phyloP scores from a whole-genome alignment of 306 rosid genomes.

The Quillaja saponaria region DNA sequence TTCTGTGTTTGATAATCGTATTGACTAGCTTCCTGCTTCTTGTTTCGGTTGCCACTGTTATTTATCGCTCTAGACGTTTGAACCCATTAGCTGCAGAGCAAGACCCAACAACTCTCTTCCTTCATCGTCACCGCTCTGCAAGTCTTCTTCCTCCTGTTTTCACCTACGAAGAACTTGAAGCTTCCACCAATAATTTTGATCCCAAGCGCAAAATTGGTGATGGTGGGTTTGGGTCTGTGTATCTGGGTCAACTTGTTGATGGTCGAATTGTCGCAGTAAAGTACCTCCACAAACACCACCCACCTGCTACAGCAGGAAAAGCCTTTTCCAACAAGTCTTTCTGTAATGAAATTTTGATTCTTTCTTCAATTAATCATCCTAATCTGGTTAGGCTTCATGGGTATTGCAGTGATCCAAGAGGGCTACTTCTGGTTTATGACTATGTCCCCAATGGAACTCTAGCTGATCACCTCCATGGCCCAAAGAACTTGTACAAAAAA shows the following conservation, averaged over 20 bases:
- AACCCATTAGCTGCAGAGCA: constrained; percentile 43
- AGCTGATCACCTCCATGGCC: constrained; percentile 80
- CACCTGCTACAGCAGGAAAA: constrained; percentile 32
- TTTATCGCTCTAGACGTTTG: constrained; percentile 47
- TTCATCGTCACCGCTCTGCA: constrained; percentile 66
- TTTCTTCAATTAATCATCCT: constrained; percentile 78
- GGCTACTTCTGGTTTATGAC: constrained; percentile 72
- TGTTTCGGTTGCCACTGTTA: constrained; percentile 9
- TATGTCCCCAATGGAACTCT: constrained; percentile 90
- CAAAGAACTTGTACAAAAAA: constrained; percentile 39
- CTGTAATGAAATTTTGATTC: constrained; percentile 91
- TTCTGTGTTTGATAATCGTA: constrained; percentile 39
- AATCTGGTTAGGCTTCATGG: constrained; percentile 94
- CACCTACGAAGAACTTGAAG: constrained; percentile 72
- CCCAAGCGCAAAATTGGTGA: constrained; percentile 85
- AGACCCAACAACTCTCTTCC: constrained; percentile 73
- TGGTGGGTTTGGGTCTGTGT: constrained; percentile 95
- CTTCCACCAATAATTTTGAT: constrained; percentile 74
- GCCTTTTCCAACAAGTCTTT: constrained; percentile 75
- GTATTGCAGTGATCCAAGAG: constrained; percentile 89
- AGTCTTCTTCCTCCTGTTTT: constrained; percentile 81
- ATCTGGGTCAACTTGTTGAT: constrained; percentile 67
- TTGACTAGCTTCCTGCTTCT: constrained; percentile 46
- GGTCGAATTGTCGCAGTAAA: constrained; percentile 78
- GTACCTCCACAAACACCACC: constrained; percentile 68